Percentiles rank a stretch among this genome's conserved stretches.
Conservation (phyloP, 1,284 basidiomycete species). For the Lignosus rhinocerotis region DNA sequence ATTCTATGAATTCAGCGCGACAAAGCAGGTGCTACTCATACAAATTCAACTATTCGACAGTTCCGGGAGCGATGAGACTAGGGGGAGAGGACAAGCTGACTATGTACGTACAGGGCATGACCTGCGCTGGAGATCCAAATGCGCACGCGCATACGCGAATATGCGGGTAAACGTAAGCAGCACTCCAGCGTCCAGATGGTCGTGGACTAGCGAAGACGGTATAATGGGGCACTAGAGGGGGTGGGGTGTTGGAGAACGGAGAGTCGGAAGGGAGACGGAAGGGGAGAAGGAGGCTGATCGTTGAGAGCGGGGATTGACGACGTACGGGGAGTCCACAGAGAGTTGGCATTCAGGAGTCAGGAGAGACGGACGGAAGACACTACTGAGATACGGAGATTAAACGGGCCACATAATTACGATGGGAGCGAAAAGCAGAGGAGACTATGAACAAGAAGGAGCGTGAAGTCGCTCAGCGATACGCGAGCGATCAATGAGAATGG, state of each 20-base stretch:
- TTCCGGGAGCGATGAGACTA: constrained; percentile 4
- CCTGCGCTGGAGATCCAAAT: neutral
- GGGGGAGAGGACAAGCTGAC: no score
- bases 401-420: constrained; percentile 14
- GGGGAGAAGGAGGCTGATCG: neutral
- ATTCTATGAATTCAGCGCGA: neutral
- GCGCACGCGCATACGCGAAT: neutral
- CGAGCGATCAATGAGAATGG: neutral
- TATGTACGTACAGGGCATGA: neutral
- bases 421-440: neutral
- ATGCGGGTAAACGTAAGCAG: neutral
- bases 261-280: neutral
- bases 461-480: neutral
- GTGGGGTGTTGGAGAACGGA: neutral
- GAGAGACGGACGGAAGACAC: neutral
- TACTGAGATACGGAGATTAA: constrained; percentile 11
- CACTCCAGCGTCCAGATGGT: neutral
- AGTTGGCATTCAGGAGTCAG: neutral
- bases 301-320: neutral
- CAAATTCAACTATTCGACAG: constrained; percentile 8
- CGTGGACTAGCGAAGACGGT: neutral
- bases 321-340: neutral
- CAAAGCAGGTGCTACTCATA: constrained; percentile 1
- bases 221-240: neutral
- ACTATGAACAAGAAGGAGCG: constrained; percentile 12